Evolutionary conservation across 768 basidiomycete species (phyloP), one percentile per base, ranked within the genome.

Genomic region (Xanthoconium stramineum): DNA sequence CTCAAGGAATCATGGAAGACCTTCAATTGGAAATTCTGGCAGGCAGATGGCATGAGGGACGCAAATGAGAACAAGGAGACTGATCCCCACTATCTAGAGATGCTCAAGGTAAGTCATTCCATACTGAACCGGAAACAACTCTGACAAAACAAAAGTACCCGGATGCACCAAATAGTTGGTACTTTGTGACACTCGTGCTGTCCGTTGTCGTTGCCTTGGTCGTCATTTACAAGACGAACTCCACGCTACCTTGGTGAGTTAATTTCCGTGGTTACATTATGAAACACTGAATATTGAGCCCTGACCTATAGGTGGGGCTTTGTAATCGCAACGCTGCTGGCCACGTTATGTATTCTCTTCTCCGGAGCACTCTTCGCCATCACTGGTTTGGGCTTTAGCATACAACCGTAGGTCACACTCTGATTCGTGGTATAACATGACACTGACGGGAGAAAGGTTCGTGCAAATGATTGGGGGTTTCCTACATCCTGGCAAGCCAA

Each of bases 41-140:
- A 53, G 38, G 28, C 62, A 13, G 59, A 66, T 42, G 65, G 65
- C 3, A 61, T 61, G 47, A 57, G 61, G 48, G 36, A 52, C 15
- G 35, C 69, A 61, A 69, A 71, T n/a, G 72, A 80, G 53, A 73
- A 52, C 32, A 66, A 75, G 43, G 74, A 76, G 17, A 63, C 77
- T 35, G 83, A 85, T 59, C 78, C 80, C 29, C 84, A 85, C 65
- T 78, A 80, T 35, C 63, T 68, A 5, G 78, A 82, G 68, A 84
- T 84, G 82, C 60, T 58, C 44, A 65, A 72, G 15, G 74, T 73
- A 46, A 75, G 44, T 36, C 10, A 28, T 12, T 35, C 68, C 3
- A 73, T 74, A 4, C 24, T 24, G 24, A 24, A 24, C 29, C 3
- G 24, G 29, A 6, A 50, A 7, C 28, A 24, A 36, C 17, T 12